Evolutionary conservation across 371 early-diverging fungal genomes (phyloP).

Genomic region (Mortierella sp.): DNA sequence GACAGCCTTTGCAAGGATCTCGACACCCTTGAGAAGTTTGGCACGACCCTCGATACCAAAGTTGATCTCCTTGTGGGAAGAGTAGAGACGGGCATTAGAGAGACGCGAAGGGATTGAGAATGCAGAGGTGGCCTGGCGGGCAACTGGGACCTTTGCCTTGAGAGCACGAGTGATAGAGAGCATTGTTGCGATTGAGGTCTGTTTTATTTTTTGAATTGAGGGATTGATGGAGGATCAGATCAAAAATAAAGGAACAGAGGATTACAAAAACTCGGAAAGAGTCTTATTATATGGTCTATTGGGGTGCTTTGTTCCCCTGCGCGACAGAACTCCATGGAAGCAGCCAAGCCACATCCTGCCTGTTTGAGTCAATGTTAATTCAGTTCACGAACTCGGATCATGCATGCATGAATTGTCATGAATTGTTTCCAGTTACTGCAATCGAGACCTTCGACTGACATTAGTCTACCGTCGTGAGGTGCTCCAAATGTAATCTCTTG

Average conservation of each 20-base stretch:
- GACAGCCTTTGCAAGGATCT: constrained; percentile 96
- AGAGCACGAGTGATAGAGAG: constrained; percentile 57
- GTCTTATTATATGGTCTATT: too few relatives aligned
- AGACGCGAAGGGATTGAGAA: constrained; percentile 45
- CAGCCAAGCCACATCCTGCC: not conserved
- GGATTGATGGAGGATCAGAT: constrained; percentile 12
- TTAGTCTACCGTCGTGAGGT: too few relatives aligned
- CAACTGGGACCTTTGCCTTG: constrained; percentile 55
- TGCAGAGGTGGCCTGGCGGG: constrained; percentile 34
- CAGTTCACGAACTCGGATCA: too few relatives aligned
- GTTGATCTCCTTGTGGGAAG: constrained; percentile 94
- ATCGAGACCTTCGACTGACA: too few relatives aligned
- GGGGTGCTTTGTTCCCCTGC: too few relatives aligned
- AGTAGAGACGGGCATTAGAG: constrained; percentile 74
- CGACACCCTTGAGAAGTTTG: constrained; percentile 93
- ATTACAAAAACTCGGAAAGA: not conserved
- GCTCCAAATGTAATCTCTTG: too few relatives aligned
- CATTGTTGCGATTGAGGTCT: constrained; percentile 18
- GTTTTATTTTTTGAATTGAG: constrained; percentile 9
- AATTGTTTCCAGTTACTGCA: too few relatives aligned
- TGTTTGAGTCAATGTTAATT: not conserved
- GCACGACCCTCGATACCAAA: constrained; percentile 98
- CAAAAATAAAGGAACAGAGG: constrained; percentile 19
- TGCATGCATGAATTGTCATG: too few relatives aligned
- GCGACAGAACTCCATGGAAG: constrained; percentile 5